Conservation (phyloP, 169 alveolate species). For the Theileria equi region DNA sequence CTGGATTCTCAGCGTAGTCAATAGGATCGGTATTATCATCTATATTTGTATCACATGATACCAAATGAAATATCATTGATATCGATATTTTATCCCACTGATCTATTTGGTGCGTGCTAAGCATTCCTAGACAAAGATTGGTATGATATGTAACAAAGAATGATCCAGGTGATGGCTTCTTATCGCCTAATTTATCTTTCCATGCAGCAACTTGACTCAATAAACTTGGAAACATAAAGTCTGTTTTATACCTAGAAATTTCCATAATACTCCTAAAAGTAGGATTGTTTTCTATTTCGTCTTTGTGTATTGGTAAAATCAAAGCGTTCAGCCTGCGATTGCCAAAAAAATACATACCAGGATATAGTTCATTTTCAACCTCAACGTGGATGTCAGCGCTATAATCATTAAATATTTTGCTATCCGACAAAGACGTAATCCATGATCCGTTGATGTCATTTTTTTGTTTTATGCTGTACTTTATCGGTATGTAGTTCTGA, state of each 20-base stretch:
- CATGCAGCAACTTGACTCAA: neutral
- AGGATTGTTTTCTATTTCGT: conserved; percentile 10
- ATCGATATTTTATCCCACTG: conserved; percentile 21
- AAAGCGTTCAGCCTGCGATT: conserved; percentile 23
- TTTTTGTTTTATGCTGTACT: conserved; percentile 16
- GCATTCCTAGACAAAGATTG: conserved; percentile 16
- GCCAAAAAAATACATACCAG: conserved; percentile 15
- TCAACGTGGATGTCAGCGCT: conserved; percentile 15
- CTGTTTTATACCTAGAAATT: conserved; percentile 33
- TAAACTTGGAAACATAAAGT: conserved; percentile 17
- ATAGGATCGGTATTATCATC: conserved; percentile 23
- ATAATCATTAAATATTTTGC: conserved; percentile 14
- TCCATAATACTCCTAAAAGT: conserved; percentile 31
- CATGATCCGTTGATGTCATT: neutral
- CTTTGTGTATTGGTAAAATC: conserved; percentile 47
- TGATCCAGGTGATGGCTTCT: conserved; percentile 6
- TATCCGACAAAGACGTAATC: neutral
- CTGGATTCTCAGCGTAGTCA: conserved; percentile 49
- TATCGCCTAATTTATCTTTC: neutral
- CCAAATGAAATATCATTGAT: conserved; percentile 42
- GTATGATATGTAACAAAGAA: conserved; percentile 23
- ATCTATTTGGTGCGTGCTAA: neutral
- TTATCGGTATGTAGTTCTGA: conserved; percentile 53
- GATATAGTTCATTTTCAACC: conserved; percentile 21
- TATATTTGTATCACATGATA: conserved; percentile 39